A percentile compares a stretch with the other conserved stretches of the same genome.
These are phyloP conservation scores for Hawksworthiomyces lignivorus DNA, from an alignment of 2,329 filamentous ascomycete species.

Conservation along the genomic window DNA sequence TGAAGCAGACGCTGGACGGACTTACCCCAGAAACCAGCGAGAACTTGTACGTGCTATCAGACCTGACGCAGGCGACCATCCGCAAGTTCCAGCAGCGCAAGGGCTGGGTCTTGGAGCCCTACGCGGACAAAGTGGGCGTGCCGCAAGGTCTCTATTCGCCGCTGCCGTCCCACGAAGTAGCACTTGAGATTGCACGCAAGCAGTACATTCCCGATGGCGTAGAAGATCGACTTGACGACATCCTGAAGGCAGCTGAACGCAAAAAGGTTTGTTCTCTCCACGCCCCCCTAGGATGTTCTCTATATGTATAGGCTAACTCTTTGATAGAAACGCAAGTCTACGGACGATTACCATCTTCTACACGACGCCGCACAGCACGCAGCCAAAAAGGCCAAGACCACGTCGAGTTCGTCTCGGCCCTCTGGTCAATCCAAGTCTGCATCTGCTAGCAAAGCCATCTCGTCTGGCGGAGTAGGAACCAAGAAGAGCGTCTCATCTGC, in stretches of 20 bases:
- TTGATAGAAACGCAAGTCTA: slow-evolving; percentile 48
- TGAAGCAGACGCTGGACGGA: slow-evolving; percentile 82
- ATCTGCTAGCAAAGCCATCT: slow-evolving; percentile 16
- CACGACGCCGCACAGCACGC: slow-evolving; percentile 27
- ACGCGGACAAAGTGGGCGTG: slow-evolving; percentile 70
- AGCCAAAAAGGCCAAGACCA: slow-evolving; percentile 30
- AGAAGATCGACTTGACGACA: slow-evolving; percentile 67
- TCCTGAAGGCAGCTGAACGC: slow-evolving; percentile 57
- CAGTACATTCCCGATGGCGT: slow-evolving; percentile 72
- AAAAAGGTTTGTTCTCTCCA: slow-evolving; percentile 52
- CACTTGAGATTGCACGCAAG: slow-evolving; percentile 79
- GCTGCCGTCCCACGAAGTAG: slow-evolving; percentile 67
- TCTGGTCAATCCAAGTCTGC: slow-evolving; percentile 21
- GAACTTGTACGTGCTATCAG: slow-evolving; percentile 77
- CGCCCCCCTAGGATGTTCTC: too few species aligned
- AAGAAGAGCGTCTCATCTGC: slow-evolving; percentile 20
- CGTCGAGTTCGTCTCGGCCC: slow-evolving; percentile 20
- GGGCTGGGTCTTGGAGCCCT: slow-evolving; percentile 79
- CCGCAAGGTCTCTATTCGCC: slow-evolving; percentile 71
- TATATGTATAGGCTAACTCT: too few species aligned
- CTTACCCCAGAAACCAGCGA: slow-evolving; percentile 61
- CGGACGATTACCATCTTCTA: slow-evolving; percentile 36
- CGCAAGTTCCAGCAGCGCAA: slow-evolving; percentile 80
- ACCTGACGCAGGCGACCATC: slow-evolving; percentile 76
- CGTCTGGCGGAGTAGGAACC: slow-evolving; percentile 18